phyloP scores from a whole-genome alignment of 495 filamentous ascomycete genomes.

The Apodospora peruviana region DNA sequence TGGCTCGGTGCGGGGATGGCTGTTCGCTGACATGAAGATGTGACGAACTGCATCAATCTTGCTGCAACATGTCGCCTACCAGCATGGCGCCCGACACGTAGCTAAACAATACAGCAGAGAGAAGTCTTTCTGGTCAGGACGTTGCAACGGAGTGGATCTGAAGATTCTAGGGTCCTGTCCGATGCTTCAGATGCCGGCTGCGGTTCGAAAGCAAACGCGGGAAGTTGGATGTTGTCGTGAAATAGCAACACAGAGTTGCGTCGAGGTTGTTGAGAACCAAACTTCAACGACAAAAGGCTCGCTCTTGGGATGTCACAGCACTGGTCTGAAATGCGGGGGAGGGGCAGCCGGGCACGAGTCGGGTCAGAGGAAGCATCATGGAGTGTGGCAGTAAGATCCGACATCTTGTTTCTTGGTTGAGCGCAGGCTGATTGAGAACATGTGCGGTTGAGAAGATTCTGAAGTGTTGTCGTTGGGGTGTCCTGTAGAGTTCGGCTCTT shows the following conservation, averaged over 20 bases:
- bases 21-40: neutral
- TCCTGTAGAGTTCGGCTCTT: neutral
- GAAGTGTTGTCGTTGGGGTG: too few relatives aligned
- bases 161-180: neutral
- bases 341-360: neutral
- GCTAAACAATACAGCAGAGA: neutral
- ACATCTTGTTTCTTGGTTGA: neutral
- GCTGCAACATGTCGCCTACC: neutral
- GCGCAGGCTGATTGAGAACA: too few relatives aligned
- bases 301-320: neutral
- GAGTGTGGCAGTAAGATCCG: neutral
- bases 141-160: neutral
- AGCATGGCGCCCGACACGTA: neutral
- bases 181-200: neutral
- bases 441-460: too few relatives aligned
- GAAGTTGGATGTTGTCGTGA: neutral
- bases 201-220: neutral
- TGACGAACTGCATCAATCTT: neutral
- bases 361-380: neutral
- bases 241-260: neutral
- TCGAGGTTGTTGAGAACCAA: neutral
- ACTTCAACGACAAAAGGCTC: neutral
- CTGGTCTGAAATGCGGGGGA: constrained; percentile 6
- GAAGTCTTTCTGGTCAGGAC: neutral
- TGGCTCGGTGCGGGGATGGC: too few relatives aligned